Conservation (phyloP, 2,329 filamentous ascomycete genomes). For the Diplodia mutila region DNA sequence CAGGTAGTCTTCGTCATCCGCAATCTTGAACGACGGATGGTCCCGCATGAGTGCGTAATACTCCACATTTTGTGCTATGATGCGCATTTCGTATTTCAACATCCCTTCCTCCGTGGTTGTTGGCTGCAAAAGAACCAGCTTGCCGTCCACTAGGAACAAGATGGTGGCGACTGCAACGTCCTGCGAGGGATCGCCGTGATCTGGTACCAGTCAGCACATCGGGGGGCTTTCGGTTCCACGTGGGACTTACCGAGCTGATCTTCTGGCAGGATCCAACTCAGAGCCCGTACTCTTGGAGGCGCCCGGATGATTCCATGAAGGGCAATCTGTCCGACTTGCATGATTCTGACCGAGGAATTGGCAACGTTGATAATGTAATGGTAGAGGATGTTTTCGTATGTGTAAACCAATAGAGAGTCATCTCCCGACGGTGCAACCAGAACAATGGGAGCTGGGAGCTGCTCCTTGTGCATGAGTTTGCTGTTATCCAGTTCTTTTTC, state of each 20-base stretch:
- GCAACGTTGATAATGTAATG: conserved; percentile 86
- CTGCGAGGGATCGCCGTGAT: conserved; percentile 89
- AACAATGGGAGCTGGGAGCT: conserved; percentile 83
- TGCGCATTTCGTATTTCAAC: conserved; percentile 97
- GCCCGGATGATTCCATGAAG: conserved; percentile 96
- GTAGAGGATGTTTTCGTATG: conserved; percentile 92
- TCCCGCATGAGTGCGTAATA: conserved; percentile 94
- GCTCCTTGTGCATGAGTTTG: conserved; percentile 74
- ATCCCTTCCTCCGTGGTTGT: conserved; percentile 80
- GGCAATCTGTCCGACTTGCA: conserved; percentile 96
- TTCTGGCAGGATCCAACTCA: conserved; percentile 95
- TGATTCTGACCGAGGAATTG: conserved; percentile 71
- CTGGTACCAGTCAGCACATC: conserved; percentile 41
- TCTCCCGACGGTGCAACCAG: conserved; percentile 86
- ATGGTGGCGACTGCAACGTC: conserved; percentile 94
- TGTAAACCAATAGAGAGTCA: conserved; percentile 94
- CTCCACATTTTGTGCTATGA: conserved; percentile 94
- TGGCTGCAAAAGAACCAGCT: conserved; percentile 88
- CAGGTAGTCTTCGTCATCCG: conserved; percentile 49
- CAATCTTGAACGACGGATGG: conserved; percentile 61
- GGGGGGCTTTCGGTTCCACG: neutral
- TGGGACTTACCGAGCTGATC: conserved; percentile 70
- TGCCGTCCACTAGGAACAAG: conserved; percentile 94
- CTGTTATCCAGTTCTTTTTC: conserved; percentile 77
- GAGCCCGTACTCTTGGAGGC: conserved; percentile 84